A percentile compares a stretch with the other conserved stretches of the same genome.
Evolutionary conservation across 208 protist species (phyloP).

Genomic region (Angomonas ambiguus): DNA sequence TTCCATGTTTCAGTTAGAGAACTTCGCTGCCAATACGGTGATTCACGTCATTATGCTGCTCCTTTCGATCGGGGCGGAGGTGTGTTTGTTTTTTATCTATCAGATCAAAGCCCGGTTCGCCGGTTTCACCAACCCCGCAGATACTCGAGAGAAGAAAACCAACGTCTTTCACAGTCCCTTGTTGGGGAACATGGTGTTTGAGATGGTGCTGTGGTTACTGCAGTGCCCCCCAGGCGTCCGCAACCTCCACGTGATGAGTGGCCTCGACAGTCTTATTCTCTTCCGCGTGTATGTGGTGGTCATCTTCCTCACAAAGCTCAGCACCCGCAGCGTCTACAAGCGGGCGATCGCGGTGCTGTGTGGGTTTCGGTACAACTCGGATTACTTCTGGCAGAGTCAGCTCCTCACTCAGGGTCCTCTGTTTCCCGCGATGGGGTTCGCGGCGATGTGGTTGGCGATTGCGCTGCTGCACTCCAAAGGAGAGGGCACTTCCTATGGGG

Average conservation of each 20-base stretch:
- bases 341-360: constrained; percentile 42
- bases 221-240: constrained; percentile 46
- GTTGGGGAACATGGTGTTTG: constrained; percentile 27
- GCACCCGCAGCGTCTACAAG: constrained; percentile 34
- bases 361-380: constrained; percentile 35
- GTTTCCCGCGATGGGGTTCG: constrained; percentile 19
- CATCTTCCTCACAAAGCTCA: constrained; percentile 37
- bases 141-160: background rate
- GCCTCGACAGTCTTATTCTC: constrained; percentile 48
- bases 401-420: constrained; percentile 24
- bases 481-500: constrained; percentile 32
- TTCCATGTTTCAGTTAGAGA: constrained; percentile 43
- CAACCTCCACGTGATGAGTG: constrained; percentile 18
- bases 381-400: constrained; percentile 30
- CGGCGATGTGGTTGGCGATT: constrained; percentile 27
- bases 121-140: constrained; percentile 40
- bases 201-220: constrained; percentile 71
- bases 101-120: constrained; percentile 50
- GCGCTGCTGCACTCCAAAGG: constrained; percentile 46
- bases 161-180: constrained; percentile 52
- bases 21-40: constrained; percentile 23
- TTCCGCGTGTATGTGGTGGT: constrained; percentile 69
- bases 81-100: constrained; percentile 46
- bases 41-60: constrained; percentile 46
- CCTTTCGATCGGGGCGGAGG: constrained; percentile 42